Conservation (phyloP, 1,139 yeast species). For the Hansenula lynferdii region DNA sequence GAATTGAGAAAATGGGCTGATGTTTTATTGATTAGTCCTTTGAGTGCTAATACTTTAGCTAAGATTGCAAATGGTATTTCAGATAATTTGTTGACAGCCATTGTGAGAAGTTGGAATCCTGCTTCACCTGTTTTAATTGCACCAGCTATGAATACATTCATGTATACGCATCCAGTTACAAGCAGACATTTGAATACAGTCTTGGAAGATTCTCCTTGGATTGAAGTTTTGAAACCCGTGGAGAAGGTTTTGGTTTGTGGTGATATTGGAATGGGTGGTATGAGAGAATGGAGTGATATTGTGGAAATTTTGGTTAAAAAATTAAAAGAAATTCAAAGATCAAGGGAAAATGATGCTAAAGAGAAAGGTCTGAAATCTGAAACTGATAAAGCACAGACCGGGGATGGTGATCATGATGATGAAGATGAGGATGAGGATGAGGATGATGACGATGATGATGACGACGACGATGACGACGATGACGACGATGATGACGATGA, state of each 20-base stretch:
- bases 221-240: slow-evolving; percentile 84
- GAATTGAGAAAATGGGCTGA: slow-evolving; percentile 96
- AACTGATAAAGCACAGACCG: too few species aligned
- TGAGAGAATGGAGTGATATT: slow-evolving; percentile 95
- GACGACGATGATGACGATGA: slow-evolving; percentile 32
- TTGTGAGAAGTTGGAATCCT: slow-evolving; percentile 91
- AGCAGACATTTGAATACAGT: slow-evolving; percentile 70
- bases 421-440: slow-evolving; percentile 25
- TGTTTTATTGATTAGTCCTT: slow-evolving; percentile 82
- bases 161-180: slow-evolving; percentile 94
- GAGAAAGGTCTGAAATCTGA: slow-evolving; percentile 4
- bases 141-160: slow-evolving; percentile 96
- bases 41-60: slow-evolving; percentile 90
- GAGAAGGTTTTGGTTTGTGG: slow-evolving; percentile 94
- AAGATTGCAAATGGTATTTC: slow-evolving; percentile 89
- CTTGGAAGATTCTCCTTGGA: slow-evolving; percentile 58
- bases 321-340: slow-evolving; percentile 24
- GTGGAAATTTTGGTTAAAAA: slow-evolving; percentile 71
- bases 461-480: slow-evolving; percentile 27
- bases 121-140: slow-evolving; percentile 82
- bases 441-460: slow-evolving; percentile 28
- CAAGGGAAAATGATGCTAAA: slow-evolving; percentile 19
- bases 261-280: slow-evolving; percentile 96
- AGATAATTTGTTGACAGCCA: slow-evolving; percentile 81
- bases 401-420: slow-evolving; percentile 26